Percentiles rank a stretch among this genome's conserved stretches.
phyloP scores from a whole-genome alignment of 164 flowering plant genomes.

The Kalanchoe fedtschenkoi region DNA sequence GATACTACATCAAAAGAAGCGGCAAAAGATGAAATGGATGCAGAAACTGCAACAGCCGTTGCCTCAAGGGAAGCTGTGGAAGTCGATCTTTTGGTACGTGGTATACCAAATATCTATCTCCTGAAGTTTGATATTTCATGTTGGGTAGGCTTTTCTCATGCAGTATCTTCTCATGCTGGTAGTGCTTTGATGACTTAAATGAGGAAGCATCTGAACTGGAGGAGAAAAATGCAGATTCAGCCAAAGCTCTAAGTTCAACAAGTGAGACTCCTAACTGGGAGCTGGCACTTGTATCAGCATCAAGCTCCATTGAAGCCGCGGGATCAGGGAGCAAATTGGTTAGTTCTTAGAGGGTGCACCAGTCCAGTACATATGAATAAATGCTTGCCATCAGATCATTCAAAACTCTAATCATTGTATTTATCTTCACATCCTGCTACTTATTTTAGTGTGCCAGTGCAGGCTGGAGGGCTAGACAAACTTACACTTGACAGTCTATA shows the following conservation, averaged over 20 bases:
- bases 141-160: not conserved
- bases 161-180: not conserved
- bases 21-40: not conserved
- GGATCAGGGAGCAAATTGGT: conserved; percentile 18
- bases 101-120: not conserved
- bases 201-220: conserved; percentile 17
- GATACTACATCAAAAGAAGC: not conserved
- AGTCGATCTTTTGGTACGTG: conserved; percentile 1
- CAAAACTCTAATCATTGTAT: no score
- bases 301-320: conserved; percentile 14
- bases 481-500: conserved; percentile 5
- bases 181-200: conserved; percentile 19
- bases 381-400: no score
- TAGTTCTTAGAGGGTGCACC: not conserved
- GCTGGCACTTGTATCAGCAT: conserved; percentile 17
- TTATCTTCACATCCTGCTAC: not conserved
- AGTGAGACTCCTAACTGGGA: conserved; percentile 23
- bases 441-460: not conserved
- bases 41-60: not conserved
- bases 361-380: no score
- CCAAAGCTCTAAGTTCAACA: conserved; percentile 9
- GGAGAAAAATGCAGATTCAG: conserved; percentile 14
- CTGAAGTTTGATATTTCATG: not conserved
- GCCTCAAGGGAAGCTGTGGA: not conserved
- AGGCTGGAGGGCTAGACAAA: conserved; percentile 5